These are phyloP conservation scores for Amylocarpus encephaloides DNA, from an alignment of 2,329 filamentous ascomycete genomes.

Conservation along the genomic window DNA sequence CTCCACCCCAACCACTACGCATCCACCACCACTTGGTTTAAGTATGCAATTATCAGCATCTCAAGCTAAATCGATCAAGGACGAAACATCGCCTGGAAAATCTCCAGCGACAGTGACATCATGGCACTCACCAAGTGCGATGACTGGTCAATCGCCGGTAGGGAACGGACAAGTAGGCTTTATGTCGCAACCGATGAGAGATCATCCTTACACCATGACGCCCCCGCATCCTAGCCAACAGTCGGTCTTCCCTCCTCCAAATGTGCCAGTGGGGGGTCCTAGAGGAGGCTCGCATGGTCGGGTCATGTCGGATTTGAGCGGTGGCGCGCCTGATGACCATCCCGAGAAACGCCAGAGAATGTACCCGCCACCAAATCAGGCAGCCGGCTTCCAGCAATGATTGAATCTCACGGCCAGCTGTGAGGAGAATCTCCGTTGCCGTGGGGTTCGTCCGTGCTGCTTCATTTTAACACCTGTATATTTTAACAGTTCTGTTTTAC, in stretches of 20 bases:
- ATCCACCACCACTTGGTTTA: conserved; percentile 23
- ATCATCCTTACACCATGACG: conserved; percentile 27
- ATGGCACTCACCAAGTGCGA: conserved; percentile 30
- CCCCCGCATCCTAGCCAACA: conserved; percentile 25
- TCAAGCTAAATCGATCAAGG: conserved; percentile 27
- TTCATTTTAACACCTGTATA: too few relatives aligned
- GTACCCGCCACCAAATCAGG: conserved; percentile 15
- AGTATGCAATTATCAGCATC: conserved; percentile 27
- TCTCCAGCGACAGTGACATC: conserved; percentile 27
- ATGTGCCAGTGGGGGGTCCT: conserved; percentile 17
- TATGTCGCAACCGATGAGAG: conserved; percentile 27
- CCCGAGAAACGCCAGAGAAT: conserved; percentile 31
- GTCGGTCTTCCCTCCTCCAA: conserved; percentile 17
- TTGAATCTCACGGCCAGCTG: too few relatives aligned
- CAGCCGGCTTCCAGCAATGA: too few relatives aligned
- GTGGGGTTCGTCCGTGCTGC: too few relatives aligned
- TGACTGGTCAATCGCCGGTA: conserved; percentile 27
- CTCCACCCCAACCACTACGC: conserved; percentile 23
- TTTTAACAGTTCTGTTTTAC: too few relatives aligned
- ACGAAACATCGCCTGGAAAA: conserved; percentile 30
- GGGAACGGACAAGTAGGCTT: conserved; percentile 19
- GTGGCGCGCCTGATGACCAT: conserved; percentile 23
- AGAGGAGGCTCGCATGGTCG: conserved; percentile 24
- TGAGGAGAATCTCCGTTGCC: too few relatives aligned
- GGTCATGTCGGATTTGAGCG: conserved; percentile 28